phyloP scores from a whole-genome alignment of 441 rosid species.

The Jatropha podagrica region DNA sequence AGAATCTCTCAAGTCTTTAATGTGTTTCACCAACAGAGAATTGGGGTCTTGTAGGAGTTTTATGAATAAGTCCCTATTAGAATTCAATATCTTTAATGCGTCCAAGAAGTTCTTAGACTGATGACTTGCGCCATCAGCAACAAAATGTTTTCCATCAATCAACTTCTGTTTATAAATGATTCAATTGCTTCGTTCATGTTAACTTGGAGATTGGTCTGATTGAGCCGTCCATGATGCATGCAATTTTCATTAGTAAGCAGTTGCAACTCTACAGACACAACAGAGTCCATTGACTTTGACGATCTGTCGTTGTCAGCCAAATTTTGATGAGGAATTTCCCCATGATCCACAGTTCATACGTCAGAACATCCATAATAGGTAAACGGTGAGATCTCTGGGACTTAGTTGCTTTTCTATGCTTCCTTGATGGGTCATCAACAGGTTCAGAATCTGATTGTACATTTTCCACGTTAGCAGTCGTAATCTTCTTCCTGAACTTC shows the following conservation, averaged over 20 bases:
- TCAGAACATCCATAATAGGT: conserved; percentile 38
- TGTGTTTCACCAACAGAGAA: conserved; percentile 54
- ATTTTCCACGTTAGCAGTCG: conserved; percentile 32
- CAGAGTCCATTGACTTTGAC: conserved; percentile 22
- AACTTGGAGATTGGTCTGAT: conserved; percentile 48
- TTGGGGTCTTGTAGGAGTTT: conserved; percentile 75
- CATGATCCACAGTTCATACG: conserved; percentile 25
- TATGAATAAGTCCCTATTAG: conserved; percentile 64
- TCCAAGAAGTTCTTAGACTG: conserved; percentile 66
- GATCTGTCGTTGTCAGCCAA: conserved; percentile 22
- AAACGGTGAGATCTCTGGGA: conserved; percentile 28
- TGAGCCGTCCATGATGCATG: conserved; percentile 11
- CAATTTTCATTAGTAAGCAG: conserved; percentile 15
- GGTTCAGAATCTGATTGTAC: conserved; percentile 35
- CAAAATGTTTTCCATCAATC: conserved; percentile 30
- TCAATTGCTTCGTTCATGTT: conserved; percentile 57
- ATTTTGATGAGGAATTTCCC: conserved; percentile 21
- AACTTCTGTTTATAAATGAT: conserved; percentile 53
- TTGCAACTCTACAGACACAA: conserved; percentile 16
- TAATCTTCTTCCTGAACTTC: conserved; percentile 37
- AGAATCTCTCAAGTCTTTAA: conserved; percentile 49
- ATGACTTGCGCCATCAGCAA: conserved; percentile 25
- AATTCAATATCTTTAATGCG: conserved; percentile 63
- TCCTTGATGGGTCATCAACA: conserved; percentile 27
- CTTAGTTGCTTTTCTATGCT: conserved; percentile 34